Base-by-base conservation (phyloP, 2,329 filamentous ascomycete genomes). In the Exserohilum rostratum region DNA sequence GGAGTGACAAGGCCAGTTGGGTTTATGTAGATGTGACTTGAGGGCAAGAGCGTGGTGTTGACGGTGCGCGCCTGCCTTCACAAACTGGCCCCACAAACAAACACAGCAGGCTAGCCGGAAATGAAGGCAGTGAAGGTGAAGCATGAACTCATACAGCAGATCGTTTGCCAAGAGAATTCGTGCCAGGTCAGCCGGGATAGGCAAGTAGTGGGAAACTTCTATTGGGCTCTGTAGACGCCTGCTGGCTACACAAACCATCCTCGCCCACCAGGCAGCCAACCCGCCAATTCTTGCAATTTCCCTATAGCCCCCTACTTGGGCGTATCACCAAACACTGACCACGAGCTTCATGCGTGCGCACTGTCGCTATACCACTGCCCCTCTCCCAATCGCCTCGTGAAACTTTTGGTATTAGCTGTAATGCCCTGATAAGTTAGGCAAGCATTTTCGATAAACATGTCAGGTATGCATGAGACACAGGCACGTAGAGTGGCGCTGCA, bases 1-100 rank as follows among this genome's bases (percentile, higher is more conserved):
- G 10, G 39, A 44, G 37, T 39, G 40, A 30, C 35, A 38, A 37
- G 27, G 18, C 20, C 37, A 10, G 38, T 20, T 33, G 46, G 20
- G 47, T 51, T 53, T 62, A 60, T 62, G 60, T 61, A 54, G 37
- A 38, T 17, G 20, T 35, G 42, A 45, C 43, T 53, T 30, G 52
- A 40, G 33, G 25, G 35, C 13, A 40, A 52, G 53, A 50, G 52
- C 54, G 52, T 56, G 50, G 44, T 62, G 52, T 53, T 50, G 49
- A 48, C 13, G 29, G 46, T 18, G 11, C 35, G 52, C 46, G 30
- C 47, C 51, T 61, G 44, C 55, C 52, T 57, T 62, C 50, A 61
- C 58, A 6, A 46, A 12, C 18, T 17, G 37, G 53, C 53, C 40
- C 59, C 47, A 37, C 56, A 47, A 55, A 49, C 57, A 62, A 58